Conservation (phyloP, 179 eudicot species). For the Heliamphora pulchella region DNA sequence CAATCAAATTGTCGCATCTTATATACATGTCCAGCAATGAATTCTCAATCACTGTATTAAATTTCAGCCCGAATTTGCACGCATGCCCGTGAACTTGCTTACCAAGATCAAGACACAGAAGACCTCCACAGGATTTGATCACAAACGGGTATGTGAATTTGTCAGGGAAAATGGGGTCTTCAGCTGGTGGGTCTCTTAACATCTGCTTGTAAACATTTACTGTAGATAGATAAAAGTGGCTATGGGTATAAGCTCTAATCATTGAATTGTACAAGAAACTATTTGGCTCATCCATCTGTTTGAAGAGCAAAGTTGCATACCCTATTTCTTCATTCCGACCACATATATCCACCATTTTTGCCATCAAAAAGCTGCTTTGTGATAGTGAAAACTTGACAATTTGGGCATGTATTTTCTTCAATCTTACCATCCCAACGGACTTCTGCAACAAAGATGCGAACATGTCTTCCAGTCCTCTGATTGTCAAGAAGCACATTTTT, state of each 20-base stretch:
- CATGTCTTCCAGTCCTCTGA: constrained; percentile 40
- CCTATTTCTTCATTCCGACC: constrained; percentile 28
- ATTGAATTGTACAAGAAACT: constrained; percentile 41
- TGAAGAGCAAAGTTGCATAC: constrained; percentile 38
- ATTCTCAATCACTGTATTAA: constrained; percentile 30
- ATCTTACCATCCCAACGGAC: constrained; percentile 14
- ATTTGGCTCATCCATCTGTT: constrained; percentile 33
- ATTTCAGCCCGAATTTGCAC: constrained; percentile 29
- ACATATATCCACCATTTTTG: constrained; percentile 52
- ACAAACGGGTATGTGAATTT: constrained; percentile 49
- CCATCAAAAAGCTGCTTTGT: constrained; percentile 48
- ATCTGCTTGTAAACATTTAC: constrained; percentile 34
- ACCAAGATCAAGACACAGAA: constrained; percentile 24
- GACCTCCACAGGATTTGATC: constrained; percentile 37
- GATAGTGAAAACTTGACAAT: constrained; percentile 39
- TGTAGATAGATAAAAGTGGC: constrained; percentile 19
- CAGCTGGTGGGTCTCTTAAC: constrained; percentile 17
- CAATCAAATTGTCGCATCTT: constrained; percentile 28
- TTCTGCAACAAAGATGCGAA: constrained; percentile 32
- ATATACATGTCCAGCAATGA: constrained; percentile 54
- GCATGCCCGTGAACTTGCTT: constrained; percentile 41
- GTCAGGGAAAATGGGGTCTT: constrained; percentile 27
- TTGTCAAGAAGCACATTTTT: constrained; percentile 20
- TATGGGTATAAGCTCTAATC: constrained; percentile 40
- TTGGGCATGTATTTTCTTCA: constrained; percentile 52